Base-by-base conservation (phyloP, 2,329 filamentous ascomycete genomes). In the Elsinoe batatas region DNA sequence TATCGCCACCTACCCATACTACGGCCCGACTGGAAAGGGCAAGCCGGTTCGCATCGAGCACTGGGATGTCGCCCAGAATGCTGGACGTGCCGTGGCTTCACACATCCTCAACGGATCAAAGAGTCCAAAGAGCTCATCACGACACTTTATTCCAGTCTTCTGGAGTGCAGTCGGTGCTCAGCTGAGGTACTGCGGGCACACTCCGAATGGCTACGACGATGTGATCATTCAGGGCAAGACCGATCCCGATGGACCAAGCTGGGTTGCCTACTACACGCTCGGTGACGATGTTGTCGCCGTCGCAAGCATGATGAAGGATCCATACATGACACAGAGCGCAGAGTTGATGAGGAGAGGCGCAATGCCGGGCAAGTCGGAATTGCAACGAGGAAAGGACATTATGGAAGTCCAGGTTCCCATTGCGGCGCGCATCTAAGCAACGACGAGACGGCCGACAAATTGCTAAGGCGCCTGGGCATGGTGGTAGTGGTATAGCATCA, bases 21-120 rank as follows among this genome's bases (percentile, higher is more conserved):
- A 88, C 68, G 93, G 93, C 1, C 93, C 93, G 0, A 90, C 88
- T 20, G 85, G 88, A 22, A 79, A 85, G 13, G 88, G 87, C 59
- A 78, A 77, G 43, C 78, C 79, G 15, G 81, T 86, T 0, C 85
- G 93, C 60, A 96, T 97, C 66, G 93, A 98, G 76, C 93, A 98
- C 69, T 98, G 93, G 93, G 91, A 96, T 71, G 93, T 98, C 2
- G 93, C 93, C 3, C 93, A 97, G 67, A 96, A 97, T 65, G 78
- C 88, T 1, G 93, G 93, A 2, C 87, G 91, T 42, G 79, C 80
- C 20, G 91, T 86, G 1, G 93, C 90, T 1, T 77, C 77, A 53
- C 81, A 87, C 63, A 95, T 98, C 65, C 79, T 83, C 61, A 76
- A 85, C 64, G 79, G 85, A 0, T 71, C 77, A 6, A 69, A 77